phyloP scores from a whole-genome alignment of 257 asterid genomes.

The Fraxinus excelsior region DNA sequence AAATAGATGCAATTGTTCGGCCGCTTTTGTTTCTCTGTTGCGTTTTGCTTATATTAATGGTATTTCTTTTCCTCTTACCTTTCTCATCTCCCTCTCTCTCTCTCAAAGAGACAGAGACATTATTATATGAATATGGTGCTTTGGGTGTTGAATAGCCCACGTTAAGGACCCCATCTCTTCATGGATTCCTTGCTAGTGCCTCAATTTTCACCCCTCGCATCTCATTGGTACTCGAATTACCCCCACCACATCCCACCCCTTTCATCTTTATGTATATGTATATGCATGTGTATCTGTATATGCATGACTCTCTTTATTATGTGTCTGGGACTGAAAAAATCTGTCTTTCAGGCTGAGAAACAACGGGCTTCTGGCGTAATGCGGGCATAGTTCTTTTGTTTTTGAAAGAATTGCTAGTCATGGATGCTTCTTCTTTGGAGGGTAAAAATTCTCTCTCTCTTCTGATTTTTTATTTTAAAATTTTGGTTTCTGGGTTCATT shows the following conservation, averaged over 20 bases:
- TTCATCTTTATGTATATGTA: not conserved
- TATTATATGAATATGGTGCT: slow-evolving; percentile 42
- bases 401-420: slow-evolving; percentile 19
- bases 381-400: slow-evolving; percentile 22
- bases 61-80: slow-evolving; percentile 16
- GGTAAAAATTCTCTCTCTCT: slow-evolving; percentile 38
- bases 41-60: slow-evolving; percentile 24
- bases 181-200: slow-evolving; percentile 46
- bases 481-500: slow-evolving; percentile 16
- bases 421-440: slow-evolving; percentile 48
- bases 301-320: slow-evolving; percentile 24
- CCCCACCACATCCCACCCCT: slow-evolving; percentile 16
- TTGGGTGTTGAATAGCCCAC: slow-evolving; percentile 65
- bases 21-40: slow-evolving; percentile 31
- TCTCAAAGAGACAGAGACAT: slow-evolving; percentile 21
- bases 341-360: slow-evolving; percentile 29
- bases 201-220: slow-evolving; percentile 20
- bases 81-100: slow-evolving; percentile 30
- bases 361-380: slow-evolving; percentile 37
- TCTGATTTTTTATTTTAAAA: slow-evolving; percentile 10
- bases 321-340: slow-evolving; percentile 23
- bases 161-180: slow-evolving; percentile 59
- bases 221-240: slow-evolving; percentile 39
- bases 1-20: not conserved
- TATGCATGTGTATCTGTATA: not conserved